Evolutionary conservation across 108 stramenopile genomes (phyloP), one percentile per base, ranked within the genome.

Genomic region (Nitzschia inconspicua): DNA sequence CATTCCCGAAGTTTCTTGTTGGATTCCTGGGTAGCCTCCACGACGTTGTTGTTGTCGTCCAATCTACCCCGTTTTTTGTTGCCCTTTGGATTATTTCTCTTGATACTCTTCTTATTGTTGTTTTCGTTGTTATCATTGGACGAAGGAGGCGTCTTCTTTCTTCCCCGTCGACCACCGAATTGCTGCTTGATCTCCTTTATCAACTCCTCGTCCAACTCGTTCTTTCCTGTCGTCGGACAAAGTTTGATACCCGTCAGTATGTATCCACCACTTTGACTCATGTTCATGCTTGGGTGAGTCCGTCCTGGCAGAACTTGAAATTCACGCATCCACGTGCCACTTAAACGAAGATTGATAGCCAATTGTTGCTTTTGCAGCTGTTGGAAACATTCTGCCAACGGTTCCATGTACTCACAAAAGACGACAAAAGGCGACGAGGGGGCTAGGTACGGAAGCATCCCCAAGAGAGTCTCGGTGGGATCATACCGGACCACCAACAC

Each of bases 271-370:
- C 82, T 86, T 54, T 90, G 89, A 47, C 73, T 78, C 86, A 95
- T 95, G 65, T 51, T 86, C 95, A 95, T 95, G n/a, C 66, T 72
- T 20, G 95, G 95, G 75, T 93, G 95, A 23, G 95, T 95, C 29
- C 91, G 72, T 29, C 85, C 84, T 8, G 85, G 86, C 43, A 95
- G 44, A 7, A 95, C 86, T 68, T 95, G 91, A 70, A 89, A 89
- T 44, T 93, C 95, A 10, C 95, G 80, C 74, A 85, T 83, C 89
- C 91, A 95, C 1, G 89, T 84, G 58, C 91, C 89, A 24, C 74
- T 90, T 2, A 95, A 52, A 22, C 88, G 85, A 0, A 95, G 51
- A 54, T 92, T 88, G 51, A 95, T 85, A 11, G 94, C 94, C 25
- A 87, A 60, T 30, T 81, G 74, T 51, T 86, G 61, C 32, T 80